Conservation (phyloP, 176 grass and related monocot species). For the Secale cereale region DNA sequence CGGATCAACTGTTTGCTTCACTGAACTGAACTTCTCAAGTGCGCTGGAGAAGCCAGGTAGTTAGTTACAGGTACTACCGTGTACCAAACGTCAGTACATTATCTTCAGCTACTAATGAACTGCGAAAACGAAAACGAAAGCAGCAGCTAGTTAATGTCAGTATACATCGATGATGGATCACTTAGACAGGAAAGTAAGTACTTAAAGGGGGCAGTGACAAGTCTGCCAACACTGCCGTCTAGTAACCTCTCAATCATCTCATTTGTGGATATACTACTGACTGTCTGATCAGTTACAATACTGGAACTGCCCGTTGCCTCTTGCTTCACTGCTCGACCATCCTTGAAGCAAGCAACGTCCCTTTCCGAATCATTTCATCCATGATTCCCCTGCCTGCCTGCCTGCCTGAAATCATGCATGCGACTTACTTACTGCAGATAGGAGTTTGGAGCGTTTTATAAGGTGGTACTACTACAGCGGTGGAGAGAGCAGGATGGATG, state of each 20-base stretch:
- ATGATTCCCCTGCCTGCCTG: not conserved
- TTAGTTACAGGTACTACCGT: too few relatives aligned
- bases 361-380: conserved; percentile 5
- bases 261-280: not conserved
- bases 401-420: not conserved
- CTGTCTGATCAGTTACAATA: not conserved
- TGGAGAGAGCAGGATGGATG: conserved; percentile 41
- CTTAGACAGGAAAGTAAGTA: not conserved
- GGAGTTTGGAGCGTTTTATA: conserved; percentile 23
- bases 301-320: not conserved
- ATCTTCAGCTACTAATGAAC: conserved; percentile 10
- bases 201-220: not conserved
- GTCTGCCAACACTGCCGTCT: not conserved
- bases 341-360: not conserved
- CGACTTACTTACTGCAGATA: not conserved
- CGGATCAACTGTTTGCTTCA: not conserved
- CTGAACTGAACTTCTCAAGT: too few relatives aligned
- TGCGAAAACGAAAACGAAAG: conserved; percentile 4
- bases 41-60: too few relatives aligned
- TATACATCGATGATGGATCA: not conserved
- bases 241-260: conserved; percentile 18
- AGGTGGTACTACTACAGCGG: not conserved
- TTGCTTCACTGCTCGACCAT: not conserved
- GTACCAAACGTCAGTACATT: not conserved
- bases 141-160: not conserved